Percentiles rank a stretch among this genome's conserved stretches.
Conservation (phyloP, 495 filamentous ascomycete species). For the Platismatia glauca region DNA sequence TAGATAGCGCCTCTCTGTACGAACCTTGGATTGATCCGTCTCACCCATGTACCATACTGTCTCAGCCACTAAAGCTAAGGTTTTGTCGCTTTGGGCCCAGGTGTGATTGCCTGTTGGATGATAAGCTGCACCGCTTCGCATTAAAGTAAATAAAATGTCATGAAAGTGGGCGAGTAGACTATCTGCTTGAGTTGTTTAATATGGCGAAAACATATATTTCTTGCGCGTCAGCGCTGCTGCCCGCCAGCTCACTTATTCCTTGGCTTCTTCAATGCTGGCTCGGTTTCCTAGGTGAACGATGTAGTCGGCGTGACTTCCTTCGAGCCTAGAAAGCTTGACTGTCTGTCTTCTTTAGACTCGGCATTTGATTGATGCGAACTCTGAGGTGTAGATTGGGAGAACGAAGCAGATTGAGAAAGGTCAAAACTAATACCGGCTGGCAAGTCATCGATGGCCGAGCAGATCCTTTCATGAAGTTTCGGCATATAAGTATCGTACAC, state of each 20-base stretch:
- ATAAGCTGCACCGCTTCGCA: background rate
- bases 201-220: no score
- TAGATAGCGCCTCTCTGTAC: background rate
- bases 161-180: no score
- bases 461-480: conserved; percentile 25
- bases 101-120: background rate
- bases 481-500: conserved; percentile 38
- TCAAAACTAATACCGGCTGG: conserved; percentile 11
- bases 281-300: conserved; percentile 4
- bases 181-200: no score
- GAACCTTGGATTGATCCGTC: background rate
- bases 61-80: background rate
- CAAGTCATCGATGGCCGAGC: conserved; percentile 32
- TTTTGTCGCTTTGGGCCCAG: background rate
- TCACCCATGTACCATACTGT: background rate
- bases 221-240: conserved; percentile 3
- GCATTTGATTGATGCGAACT: conserved; percentile 1
- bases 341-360: conserved; percentile 1
- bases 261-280: conserved; percentile 16
- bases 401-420: background rate
- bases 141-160: background rate
- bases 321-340: conserved; percentile 12
- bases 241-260: conserved; percentile 6
- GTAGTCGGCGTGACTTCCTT: conserved; percentile 11
- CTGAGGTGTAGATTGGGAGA: background rate